Base-by-base conservation (phyloP, 2,329 filamentous ascomycete genomes). In the Botrytis porri region DNA sequence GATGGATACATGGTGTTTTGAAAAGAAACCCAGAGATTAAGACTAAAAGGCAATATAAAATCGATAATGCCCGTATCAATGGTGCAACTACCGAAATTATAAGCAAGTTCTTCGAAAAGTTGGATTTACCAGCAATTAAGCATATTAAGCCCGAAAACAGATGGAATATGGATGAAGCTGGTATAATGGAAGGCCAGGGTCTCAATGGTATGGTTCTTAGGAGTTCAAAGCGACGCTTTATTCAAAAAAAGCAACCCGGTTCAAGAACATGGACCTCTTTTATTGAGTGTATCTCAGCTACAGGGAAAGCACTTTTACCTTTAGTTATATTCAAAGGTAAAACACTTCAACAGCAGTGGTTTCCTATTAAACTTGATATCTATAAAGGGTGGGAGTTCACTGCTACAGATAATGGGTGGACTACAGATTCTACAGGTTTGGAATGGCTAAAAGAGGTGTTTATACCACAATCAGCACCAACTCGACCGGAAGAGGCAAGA, bases 271-370 rank as follows among this genome's bases (percentile, higher is more conserved):
- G 45, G 65, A 75, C 60, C 20, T 75, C 51, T 51, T 70, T 75
- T 62, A 73, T 74, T 65, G 62, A 75, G 32, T 71, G 22, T 59
- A 74, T 74, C 41, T 75, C 59, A 25, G 61, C 51, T 41, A 54
- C 29, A 45, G 48, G 57, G 8, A 62, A 20, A 20, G 3, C 41
- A 20, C 9, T 48, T 22, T 48, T 62, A 18, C 22, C 5, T 66
- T 70, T 51, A 62, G 20, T 75, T 57, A 51, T 74, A 32, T 75
- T 64, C 32, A 75, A 74, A 54, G 61, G 65, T n/a, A 74, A 71
- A 35, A 61, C 43, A 61, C 32, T 72, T n/a, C 43, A 74, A 59
- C 43, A 73, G 67, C 25, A 73, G 57, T 74, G 54, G 51, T 74
- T 73, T 70, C 35, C 18, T 25, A 67, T 29, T 37, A 29, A 12